These are phyloP conservation scores for Leptosphaerulina australis DNA, from an alignment of 2,329 filamentous ascomycete species.

Conservation along the genomic window DNA sequence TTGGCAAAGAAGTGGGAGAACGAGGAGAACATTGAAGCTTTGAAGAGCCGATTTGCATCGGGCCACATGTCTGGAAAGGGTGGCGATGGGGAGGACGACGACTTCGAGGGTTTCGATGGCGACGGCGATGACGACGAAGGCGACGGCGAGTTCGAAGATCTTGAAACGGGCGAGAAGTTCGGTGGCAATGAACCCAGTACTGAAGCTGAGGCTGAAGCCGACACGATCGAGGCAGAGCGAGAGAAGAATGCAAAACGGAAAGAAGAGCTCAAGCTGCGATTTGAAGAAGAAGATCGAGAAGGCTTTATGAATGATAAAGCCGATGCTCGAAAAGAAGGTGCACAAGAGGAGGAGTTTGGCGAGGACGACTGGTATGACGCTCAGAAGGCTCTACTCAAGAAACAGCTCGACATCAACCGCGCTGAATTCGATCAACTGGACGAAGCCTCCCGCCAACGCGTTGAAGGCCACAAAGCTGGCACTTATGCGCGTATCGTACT, in stretches of 20 bases:
- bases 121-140: slow-evolving; percentile 67
- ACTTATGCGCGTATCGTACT: slow-evolving; percentile 92
- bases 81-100: slow-evolving; percentile 49
- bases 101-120: slow-evolving; percentile 62
- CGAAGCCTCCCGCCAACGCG: slow-evolving; percentile 77
- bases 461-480: slow-evolving; percentile 90
- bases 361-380: slow-evolving; percentile 99
- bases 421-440: slow-evolving; percentile 89
- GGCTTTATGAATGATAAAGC: slow-evolving; percentile 91
- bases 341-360: slow-evolving; percentile 76
- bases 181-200: slow-evolving; percentile 49
- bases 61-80: slow-evolving; percentile 61
- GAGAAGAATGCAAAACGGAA: slow-evolving; percentile 89
- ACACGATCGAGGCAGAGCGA: slow-evolving; percentile 81
- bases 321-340: slow-evolving; percentile 71
- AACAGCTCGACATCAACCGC: slow-evolving; percentile 96
- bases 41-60: slow-evolving; percentile 78
- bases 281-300: slow-evolving; percentile 97
- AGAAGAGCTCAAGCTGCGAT: slow-evolving; percentile 90
- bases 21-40: slow-evolving; percentile 73
- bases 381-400: slow-evolving; percentile 92
- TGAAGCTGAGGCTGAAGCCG: slow-evolving; percentile 53
- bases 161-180: slow-evolving; percentile 75
- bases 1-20: slow-evolving; percentile 86
- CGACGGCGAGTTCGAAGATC: slow-evolving; percentile 82